Percentiles rank a stretch among this genome's conserved stretches.
These are phyloP conservation scores for Daldinia childiae DNA, from an alignment of 495 filamentous ascomycete genomes.

Conservation along the genomic window DNA sequence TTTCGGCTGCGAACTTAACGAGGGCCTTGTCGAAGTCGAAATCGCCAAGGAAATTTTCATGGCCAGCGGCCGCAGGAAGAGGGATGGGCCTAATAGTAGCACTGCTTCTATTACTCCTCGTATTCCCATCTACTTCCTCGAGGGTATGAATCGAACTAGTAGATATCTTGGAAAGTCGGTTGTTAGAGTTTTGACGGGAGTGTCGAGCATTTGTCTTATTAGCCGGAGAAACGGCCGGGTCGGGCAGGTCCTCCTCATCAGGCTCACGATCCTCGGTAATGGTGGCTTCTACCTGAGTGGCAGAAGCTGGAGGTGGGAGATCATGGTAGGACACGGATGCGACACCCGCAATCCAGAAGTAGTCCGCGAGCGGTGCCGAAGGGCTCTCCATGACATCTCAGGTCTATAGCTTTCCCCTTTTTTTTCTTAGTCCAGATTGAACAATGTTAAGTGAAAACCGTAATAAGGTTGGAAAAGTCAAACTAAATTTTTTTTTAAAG, in stretches of 20 bases:
- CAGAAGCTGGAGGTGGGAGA: conserved; percentile 42
- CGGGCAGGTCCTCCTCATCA: conserved; percentile 58
- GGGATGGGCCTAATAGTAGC: conserved; percentile 75
- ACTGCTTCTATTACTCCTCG: conserved; percentile 88
- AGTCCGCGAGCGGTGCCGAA: conserved; percentile 89
- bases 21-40: conserved; percentile 94
- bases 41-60: conserved; percentile 56
- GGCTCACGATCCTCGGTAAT: conserved; percentile 84
- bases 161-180: conserved; percentile 71
- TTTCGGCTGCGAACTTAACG: conserved; percentile 90
- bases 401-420: conserved; percentile 34
- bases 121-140: conserved; percentile 66
- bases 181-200: conserved; percentile 70
- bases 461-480: conserved; percentile 14
- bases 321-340: conserved; percentile 74
- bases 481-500: conserved; percentile 8
- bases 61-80: conserved; percentile 46
- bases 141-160: conserved; percentile 70
- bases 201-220: conserved; percentile 65
- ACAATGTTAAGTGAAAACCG: conserved; percentile 19
- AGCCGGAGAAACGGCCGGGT: conserved; percentile 52
- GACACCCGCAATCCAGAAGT: conserved; percentile 98
- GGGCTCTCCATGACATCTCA: conserved; percentile 67
- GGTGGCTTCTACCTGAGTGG: conserved; percentile 69
- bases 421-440: conserved; percentile 24